Percentiles rank a stretch among this genome's conserved stretches.
Evolutionary conservation across 768 basidiomycete species (phyloP).

Genomic region (Coprinellus micaceus): DNA sequence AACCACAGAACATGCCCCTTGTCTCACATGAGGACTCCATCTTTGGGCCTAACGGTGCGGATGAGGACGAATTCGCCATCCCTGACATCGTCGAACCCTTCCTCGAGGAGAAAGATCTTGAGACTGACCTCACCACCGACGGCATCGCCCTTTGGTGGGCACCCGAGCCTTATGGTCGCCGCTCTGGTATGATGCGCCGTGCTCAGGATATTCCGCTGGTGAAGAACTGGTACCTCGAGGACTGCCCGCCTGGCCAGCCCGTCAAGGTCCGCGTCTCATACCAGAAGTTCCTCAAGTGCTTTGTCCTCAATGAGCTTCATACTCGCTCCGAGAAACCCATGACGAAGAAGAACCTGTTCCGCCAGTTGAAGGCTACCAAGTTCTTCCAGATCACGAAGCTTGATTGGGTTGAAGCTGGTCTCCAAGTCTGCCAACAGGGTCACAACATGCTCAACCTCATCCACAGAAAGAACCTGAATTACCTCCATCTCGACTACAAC

Average conservation of each 20-base stretch:
- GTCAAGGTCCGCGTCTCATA: constrained; percentile 99
- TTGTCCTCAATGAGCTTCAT: constrained; percentile 90
- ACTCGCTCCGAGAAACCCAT: constrained; percentile 90
- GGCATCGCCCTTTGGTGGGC: constrained; percentile 99
- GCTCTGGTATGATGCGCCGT: constrained; percentile 88
- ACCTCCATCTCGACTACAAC: constrained; percentile 95
- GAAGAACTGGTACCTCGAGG: constrained; percentile 98
- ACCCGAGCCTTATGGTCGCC: constrained; percentile 89
- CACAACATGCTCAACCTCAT: constrained; percentile 99
- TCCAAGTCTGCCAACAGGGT: constrained; percentile 97
- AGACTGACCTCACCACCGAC: constrained; percentile 91
- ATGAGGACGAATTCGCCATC: constrained; percentile 85
- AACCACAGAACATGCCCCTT: constrained; percentile 76
- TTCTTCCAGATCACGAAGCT: constrained; percentile 98
- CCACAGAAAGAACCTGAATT: constrained; percentile 96
- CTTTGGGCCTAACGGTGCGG: constrained; percentile 82
- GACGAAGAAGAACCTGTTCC: constrained; percentile 96
- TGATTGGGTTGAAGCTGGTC: constrained; percentile 98
- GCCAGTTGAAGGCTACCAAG: constrained; percentile 95
- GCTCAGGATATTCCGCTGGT: constrained; percentile 95
- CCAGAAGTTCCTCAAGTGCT: constrained; percentile 95
- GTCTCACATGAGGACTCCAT: constrained; percentile 89
- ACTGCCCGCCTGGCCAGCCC: constrained; percentile 92
- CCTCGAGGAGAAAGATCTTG: constrained; percentile 70
- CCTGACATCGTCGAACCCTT: constrained; percentile 78